These are phyloP conservation scores for Sequoia sempervirens DNA, from an alignment of 75 land plant genomes.

Conservation along the genomic window DNA sequence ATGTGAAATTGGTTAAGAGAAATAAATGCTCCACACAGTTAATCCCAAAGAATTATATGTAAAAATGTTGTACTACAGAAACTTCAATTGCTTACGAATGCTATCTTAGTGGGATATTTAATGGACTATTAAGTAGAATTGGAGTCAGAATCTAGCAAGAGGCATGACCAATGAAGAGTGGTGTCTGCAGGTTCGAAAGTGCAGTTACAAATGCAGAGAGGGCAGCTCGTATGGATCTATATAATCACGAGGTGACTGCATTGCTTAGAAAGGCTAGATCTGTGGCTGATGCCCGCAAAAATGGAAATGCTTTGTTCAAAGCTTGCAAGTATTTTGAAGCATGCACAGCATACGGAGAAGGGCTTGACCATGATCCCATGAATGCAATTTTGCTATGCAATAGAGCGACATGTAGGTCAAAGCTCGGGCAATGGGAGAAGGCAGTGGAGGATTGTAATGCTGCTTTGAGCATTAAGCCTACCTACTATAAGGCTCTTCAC, in stretches of 20 bases:
- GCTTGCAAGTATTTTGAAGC: conserved; percentile 64
- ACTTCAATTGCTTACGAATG: background rate
- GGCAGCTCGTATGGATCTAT: conserved; percentile 63
- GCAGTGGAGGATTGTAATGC: conserved; percentile 90
- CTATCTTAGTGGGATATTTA: background rate
- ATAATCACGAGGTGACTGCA: conserved; percentile 32
- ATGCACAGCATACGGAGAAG: conserved; percentile 61
- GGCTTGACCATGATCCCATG: conserved; percentile 66
- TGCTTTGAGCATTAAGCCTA: conserved; percentile 63
- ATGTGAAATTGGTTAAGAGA: background rate
- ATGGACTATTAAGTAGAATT: background rate
- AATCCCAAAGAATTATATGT: background rate
- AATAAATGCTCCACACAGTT: background rate
- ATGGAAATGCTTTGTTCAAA: conserved; percentile 72
- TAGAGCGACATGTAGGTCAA: conserved; percentile 86
- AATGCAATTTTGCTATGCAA: conserved; percentile 87
- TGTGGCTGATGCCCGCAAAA: conserved; percentile 52
- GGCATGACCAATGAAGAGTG: conserved; percentile 1
- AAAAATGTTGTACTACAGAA: background rate
- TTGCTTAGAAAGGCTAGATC: conserved; percentile 39
- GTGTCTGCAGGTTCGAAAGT: conserved; percentile 66
- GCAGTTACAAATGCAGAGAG: conserved; percentile 57
- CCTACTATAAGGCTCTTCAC: conserved; percentile 67
- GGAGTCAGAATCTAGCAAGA: background rate
- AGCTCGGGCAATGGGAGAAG: conserved; percentile 81